phyloP scores from a whole-genome alignment of 495 filamentous ascomycete species.

The Penicillium macrosclerotiorum region DNA sequence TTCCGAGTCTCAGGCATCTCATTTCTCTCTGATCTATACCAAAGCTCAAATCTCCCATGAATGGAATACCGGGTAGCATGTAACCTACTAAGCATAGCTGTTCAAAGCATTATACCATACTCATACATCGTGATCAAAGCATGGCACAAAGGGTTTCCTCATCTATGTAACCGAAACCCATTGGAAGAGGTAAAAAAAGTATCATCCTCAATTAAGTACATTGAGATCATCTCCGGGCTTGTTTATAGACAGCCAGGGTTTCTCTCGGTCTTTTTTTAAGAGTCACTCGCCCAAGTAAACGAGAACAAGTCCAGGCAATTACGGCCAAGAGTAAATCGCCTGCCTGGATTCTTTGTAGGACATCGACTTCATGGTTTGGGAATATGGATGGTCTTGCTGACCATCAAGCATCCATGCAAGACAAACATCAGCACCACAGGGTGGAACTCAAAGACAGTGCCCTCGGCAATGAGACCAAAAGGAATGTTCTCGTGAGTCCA shows the following conservation, averaged over 20 bases:
- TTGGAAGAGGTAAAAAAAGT: slow-evolving; percentile 3
- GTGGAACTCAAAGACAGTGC: slow-evolving; percentile 78
- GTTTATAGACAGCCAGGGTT: slow-evolving; percentile 13
- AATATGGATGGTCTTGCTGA: slow-evolving; percentile 89
- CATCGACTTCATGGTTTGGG: slow-evolving; percentile 72
- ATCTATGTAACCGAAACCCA: slow-evolving; percentile 18
- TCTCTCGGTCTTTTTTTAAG: slow-evolving; percentile 20
- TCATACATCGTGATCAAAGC: background rate
- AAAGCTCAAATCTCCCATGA: no score
- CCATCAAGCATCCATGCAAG: slow-evolving; percentile 84
- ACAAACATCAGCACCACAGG: slow-evolving; percentile 82
- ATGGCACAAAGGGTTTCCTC: slow-evolving; percentile 13
- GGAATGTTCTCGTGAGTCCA: slow-evolving; percentile 78
- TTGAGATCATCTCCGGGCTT: slow-evolving; percentile 21
- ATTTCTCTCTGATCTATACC: no score
- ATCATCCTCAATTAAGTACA: slow-evolving; percentile 23
- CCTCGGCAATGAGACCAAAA: slow-evolving; percentile 60
- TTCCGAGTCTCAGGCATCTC: no score
- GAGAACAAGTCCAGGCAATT: slow-evolving; percentile 17
- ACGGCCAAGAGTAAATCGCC: slow-evolving; percentile 11
- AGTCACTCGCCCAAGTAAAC: slow-evolving; percentile 14
- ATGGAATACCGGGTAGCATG: no score
- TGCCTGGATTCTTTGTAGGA: slow-evolving; percentile 8
- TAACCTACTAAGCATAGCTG: no score
- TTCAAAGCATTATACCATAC: background rate